Conservation (phyloP, 345 rosid genomes). For the Fremontodendron californicum region DNA sequence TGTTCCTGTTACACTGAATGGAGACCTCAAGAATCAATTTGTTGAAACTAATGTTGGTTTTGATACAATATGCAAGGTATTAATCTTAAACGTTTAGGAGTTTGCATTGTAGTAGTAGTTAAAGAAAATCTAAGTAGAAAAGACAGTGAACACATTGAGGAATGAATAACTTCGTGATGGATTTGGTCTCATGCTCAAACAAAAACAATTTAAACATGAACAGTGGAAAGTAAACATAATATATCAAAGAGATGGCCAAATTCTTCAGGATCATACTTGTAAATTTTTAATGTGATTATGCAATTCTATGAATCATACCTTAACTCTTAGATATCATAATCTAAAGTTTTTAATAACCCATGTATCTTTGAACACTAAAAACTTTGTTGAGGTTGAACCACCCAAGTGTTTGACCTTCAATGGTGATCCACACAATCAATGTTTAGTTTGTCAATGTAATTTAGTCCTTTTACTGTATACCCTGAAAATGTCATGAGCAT, state of each 20-base stretch:
- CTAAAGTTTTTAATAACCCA: too few species aligned
- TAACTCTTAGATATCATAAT: too few species aligned
- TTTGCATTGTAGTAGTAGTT: not conserved
- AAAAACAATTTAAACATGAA: not conserved
- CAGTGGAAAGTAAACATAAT: not conserved
- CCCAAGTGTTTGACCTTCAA: too few species aligned
- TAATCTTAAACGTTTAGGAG: not conserved
- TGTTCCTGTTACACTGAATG: slow-evolving; percentile 94
- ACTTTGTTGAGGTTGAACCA: too few species aligned
- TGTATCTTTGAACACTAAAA: too few species aligned
- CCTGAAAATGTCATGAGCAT: too few species aligned
- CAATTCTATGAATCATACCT: not conserved
- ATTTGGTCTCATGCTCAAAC: not conserved
- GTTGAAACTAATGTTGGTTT: slow-evolving; percentile 96
- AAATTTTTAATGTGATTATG: not conserved
- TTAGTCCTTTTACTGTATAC: too few species aligned
- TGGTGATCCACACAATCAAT: too few species aligned
- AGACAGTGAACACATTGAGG: not conserved
- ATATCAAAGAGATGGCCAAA: too few species aligned
- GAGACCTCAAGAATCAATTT: slow-evolving; percentile 95
- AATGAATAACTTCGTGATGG: not conserved
- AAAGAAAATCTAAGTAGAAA: not conserved
- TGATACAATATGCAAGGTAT: slow-evolving; percentile 97
- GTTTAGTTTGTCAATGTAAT: too few species aligned
- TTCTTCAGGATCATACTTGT: not conserved